These are phyloP conservation scores for Penicillium coprophilum DNA, from an alignment of 495 filamentous ascomycete species.

Conservation along the genomic window DNA sequence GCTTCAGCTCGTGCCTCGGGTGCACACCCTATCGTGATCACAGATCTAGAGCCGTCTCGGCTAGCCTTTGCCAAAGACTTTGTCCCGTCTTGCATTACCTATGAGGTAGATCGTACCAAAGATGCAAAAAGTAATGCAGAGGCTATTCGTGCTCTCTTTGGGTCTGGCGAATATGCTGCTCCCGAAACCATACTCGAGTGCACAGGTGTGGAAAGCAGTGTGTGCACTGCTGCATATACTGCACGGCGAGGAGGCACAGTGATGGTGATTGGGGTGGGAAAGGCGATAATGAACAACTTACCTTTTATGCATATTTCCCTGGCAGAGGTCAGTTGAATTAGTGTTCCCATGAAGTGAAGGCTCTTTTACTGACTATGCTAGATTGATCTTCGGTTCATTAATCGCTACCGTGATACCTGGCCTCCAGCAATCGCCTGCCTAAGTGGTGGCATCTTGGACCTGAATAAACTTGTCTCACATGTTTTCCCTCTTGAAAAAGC, in stretches of 20 bases:
- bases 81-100: constrained; percentile 54
- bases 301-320: constrained; percentile 67
- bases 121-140: constrained; percentile 52
- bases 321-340: constrained; percentile 42
- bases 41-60: constrained; percentile 56
- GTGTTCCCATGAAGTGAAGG: background rate
- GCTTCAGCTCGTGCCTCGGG: constrained; percentile 59
- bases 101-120: constrained; percentile 47
- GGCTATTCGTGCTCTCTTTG: constrained; percentile 53
- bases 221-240: constrained; percentile 56
- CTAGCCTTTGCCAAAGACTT: constrained; percentile 60
- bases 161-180: constrained; percentile 47
- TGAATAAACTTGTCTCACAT: constrained; percentile 71
- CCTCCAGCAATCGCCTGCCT: constrained; percentile 51
- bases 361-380: constrained; percentile 12
- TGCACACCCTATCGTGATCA: constrained; percentile 63
- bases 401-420: constrained; percentile 65
- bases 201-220: constrained; percentile 61
- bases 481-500: constrained; percentile 57
- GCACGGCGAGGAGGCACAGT: constrained; percentile 58
- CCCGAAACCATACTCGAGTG: constrained; percentile 62
- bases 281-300: constrained; percentile 58
- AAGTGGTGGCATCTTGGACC: constrained; percentile 52
- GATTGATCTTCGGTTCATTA: constrained; percentile 64
- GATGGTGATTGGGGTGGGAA: constrained; percentile 65